Evolutionary conservation across 2,329 filamentous ascomycete species (phyloP), one percentile per base, ranked within the genome.

Genomic region (Elsinoe ampelina): DNA sequence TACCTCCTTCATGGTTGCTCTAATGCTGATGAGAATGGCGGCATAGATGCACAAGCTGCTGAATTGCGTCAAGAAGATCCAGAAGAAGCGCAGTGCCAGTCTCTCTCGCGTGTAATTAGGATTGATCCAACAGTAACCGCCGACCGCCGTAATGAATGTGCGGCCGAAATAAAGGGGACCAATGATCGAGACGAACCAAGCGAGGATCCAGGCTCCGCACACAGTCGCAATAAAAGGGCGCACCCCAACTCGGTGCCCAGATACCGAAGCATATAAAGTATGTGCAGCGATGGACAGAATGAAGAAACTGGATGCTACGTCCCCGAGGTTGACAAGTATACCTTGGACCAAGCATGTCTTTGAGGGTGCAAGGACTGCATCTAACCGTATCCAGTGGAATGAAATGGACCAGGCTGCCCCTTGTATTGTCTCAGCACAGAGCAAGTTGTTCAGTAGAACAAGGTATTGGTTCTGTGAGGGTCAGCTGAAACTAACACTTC

Each of bases 91-190:
- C 0, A 81, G 75, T 61, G 76, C 75, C 0, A 86, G 72, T 36
- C 83, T 80, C 4, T 83, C 72, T 1, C 71, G 66, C 39, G 76
- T 72, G 61, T 80, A 80, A 13, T 75, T 69, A 3, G 72, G 69
- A 58, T 80, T 80, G 60, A 86, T 77, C 83, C 83, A 86, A 66
- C 83, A 86, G 81, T 84, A 87, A 8, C 81, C 77, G 7, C 79
- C 80, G 30, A 83, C 83, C 13, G 82, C 75, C 13, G 83, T 81
- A 58, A 83, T 86, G 45, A 83, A 68, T 35, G 69, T 69, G 5
- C 66, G 63, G 5, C 69, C 66, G 60, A 76, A 69, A 35, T 75
- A 61, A 3, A 70, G 71, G 0, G 77, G 68, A 0, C 73, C 81
- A 17, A 83, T 69, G 1, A 80, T 67, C 0, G 79, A 79, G 41